Conservation (phyloP, 169 alveolate species). For the Eimeria nieschulzi region DNA sequence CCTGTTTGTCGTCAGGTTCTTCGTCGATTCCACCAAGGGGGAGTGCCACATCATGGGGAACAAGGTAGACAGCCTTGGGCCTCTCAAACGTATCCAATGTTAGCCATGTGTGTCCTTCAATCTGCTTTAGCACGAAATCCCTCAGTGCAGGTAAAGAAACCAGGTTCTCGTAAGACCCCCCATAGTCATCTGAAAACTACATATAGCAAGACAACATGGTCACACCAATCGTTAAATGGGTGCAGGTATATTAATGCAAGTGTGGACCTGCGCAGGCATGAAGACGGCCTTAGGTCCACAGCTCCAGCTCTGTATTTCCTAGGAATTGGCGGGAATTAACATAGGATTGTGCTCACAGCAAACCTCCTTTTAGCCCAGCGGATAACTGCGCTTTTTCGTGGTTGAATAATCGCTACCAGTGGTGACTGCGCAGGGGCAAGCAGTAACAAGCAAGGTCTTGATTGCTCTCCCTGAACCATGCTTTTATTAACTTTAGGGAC, state of each 20-base stretch:
- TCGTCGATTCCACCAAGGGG: constrained; percentile 31
- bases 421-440: constrained; percentile 29
- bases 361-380: constrained; percentile 63
- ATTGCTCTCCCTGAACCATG: too few relatives aligned
- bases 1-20: neutral
- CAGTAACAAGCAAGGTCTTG: too few relatives aligned
- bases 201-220: neutral
- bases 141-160: constrained; percentile 62
- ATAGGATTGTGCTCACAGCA: constrained; percentile 13
- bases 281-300: neutral
- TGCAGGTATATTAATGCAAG: too few relatives aligned
- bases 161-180: constrained; percentile 37
- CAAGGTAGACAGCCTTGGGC: constrained; percentile 49
- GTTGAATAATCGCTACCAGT: constrained; percentile 50
- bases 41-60: constrained; percentile 51
- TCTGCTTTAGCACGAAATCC: constrained; percentile 28
- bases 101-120: constrained; percentile 37
- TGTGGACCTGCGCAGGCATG: too few relatives aligned
- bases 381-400: constrained; percentile 26
- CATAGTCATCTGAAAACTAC: constrained; percentile 56
- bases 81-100: constrained; percentile 29
- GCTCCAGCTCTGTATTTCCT: neutral
- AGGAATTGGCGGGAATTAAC: neutral
- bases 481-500: too few relatives aligned
- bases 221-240: neutral